Percentiles rank a stretch among this genome's conserved stretches.
phyloP scores from a whole-genome alignment of 2,329 filamentous ascomycete species.

The Thielaviopsis cerberus region DNA sequence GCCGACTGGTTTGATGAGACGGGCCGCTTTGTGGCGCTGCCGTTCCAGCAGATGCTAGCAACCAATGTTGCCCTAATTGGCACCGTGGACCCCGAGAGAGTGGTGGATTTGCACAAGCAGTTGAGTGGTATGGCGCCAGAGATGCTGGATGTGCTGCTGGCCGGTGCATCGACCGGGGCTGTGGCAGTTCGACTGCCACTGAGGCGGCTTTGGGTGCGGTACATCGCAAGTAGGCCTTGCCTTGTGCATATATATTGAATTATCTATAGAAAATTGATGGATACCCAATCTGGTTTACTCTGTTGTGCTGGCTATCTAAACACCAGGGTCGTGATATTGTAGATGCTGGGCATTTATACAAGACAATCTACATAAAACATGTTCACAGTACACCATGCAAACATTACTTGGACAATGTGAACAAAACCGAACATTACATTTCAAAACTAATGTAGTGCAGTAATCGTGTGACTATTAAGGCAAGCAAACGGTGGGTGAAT shows the following conservation, averaged over 20 bases:
- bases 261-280: not conserved
- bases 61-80: constrained; percentile 48
- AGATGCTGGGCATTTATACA: no score
- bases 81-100: constrained; percentile 42
- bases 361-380: no score
- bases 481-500: not conserved
- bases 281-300: not conserved
- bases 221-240: not conserved
- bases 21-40: constrained; percentile 53
- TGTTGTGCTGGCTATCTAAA: not conserved
- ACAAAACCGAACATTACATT: no score
- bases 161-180: constrained; percentile 14
- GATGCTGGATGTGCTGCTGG: constrained; percentile 30
- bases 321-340: not conserved
- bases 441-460: no score
- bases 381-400: no score
- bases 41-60: constrained; percentile 64
- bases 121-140: constrained; percentile 25
- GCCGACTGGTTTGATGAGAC: constrained; percentile 56
- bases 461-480: no score
- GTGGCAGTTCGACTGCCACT: constrained; percentile 16
- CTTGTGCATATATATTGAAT: not conserved
- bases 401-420: no score
- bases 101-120: constrained; percentile 20
- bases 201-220: constrained; percentile 11